Conservation (phyloP, 1,284 basidiomycete genomes). For the Pseudozyma sp. region DNA sequence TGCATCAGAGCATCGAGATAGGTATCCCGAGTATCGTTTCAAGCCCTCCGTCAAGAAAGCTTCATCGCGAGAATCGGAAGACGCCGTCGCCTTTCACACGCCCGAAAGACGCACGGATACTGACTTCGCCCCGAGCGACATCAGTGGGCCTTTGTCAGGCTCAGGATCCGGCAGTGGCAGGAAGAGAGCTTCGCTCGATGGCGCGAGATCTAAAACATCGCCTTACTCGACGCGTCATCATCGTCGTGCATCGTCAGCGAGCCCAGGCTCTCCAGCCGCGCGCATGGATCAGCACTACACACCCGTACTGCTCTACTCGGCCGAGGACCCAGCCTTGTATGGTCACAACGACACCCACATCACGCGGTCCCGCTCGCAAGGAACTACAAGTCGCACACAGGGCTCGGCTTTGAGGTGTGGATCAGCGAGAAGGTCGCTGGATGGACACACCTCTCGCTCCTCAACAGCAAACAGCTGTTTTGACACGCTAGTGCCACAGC, state of each 20-base stretch:
- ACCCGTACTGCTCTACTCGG: conserved; percentile 5
- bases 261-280: conserved; percentile 11
- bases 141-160: conserved; percentile 32
- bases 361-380: conserved; percentile 11
- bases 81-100: neutral
- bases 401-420: neutral
- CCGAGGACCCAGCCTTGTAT: neutral
- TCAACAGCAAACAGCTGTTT: conserved; percentile 8
- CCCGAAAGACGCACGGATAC: conserved; percentile 16
- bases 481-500: conserved; percentile 28
- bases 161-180: conserved; percentile 41
- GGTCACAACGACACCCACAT: neutral
- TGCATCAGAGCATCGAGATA: conserved; percentile 21
- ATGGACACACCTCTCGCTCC: conserved; percentile 3
- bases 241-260: conserved; percentile 23
- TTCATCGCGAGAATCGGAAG: neutral
- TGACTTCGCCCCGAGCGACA: conserved; percentile 21
- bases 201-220: conserved; percentile 17
- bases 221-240: conserved; percentile 31
- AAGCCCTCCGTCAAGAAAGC: conserved; percentile 17
- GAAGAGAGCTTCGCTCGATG: conserved; percentile 34
- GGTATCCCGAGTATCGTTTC: conserved; percentile 42
- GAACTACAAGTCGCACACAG: neutral
- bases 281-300: neutral
- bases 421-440: conserved; percentile 18